Evolutionary conservation across 768 basidiomycete species (phyloP), one percentile per base, ranked within the genome.

Genomic region (Podaxis pistillaris): DNA sequence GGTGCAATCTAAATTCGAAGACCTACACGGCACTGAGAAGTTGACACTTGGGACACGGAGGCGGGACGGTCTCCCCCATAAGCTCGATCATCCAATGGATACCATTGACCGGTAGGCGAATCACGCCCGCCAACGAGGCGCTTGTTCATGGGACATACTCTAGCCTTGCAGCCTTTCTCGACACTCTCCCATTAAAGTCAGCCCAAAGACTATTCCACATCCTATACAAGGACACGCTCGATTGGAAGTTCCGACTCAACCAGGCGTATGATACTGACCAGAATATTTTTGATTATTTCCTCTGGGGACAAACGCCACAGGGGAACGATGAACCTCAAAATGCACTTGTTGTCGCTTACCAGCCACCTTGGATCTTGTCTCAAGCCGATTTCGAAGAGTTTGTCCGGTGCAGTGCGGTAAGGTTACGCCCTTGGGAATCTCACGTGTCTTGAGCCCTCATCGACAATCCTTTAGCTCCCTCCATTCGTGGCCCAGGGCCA

Each of bases 311-410:
- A 13, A 65, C 62, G 5, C 50, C 41, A 40, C 55, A 50, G 59
- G 67, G 36, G 71, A 73, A 33, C 68, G 69, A 49, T 12, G 66
- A 65, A 37, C 69, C 72, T 40, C 68, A 69, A 52, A 53, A 70
- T 36, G 76, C 79, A 49, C 73, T 87, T 19, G 70, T 85, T 3
- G 70, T 88, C 46, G 85, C 80, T n/a, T 83, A 83, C 65, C 86
- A 87, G 68, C 83, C 86, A 2, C 84, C 85, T 5, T 86, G 83
- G 81, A 74, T 86, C 24, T 78, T 87, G 46, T 82, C 82, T 11
- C 68, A 70, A n/a, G 76, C 79, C 64, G 84, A 86, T 67, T 74
- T 87, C 64, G 74, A 77, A 66, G 80, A 83, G 66, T 86, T 88
- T 67, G 72, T 79, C 2, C 72, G 76, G 65, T 77, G 82, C 61